Base-by-base conservation (phyloP, 192 early-diverging fungal genomes). In the Neocallimastix lanati region DNA sequence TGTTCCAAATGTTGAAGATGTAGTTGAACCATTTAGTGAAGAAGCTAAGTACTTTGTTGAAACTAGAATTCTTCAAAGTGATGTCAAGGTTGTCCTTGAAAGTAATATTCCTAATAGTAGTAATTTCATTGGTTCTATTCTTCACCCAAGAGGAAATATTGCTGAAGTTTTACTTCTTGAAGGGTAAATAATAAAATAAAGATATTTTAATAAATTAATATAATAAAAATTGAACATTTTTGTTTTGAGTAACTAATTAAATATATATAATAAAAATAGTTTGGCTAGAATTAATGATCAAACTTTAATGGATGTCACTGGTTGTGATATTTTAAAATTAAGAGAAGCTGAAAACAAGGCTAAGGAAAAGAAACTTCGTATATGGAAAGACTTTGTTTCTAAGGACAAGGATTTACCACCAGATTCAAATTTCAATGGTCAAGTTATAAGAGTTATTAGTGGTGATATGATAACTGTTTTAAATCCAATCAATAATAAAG, bases 31-130 rank as follows among this genome's bases (percentile, higher is more conserved):
- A 27, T 97, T 91, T 81, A 92, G 92, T 78, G 96, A 96, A 82
- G 94, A 98, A 83, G 94, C 96, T 15, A 94, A 93, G 83, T 95
- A 86, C 84, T 96, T 97, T 87, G 93, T 95, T 29, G 98, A 99
- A 82, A 82, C 86, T 12, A 93, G 96, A 76, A 85, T 99, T 29
- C 85, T 98, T 80, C 95, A 99, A 82, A 93, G 93, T 79, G 94
- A 95, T 79, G 92, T 99, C 77, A 90, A 91, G 77, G 90, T 98
- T 12, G 84, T 92, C 30, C 82, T 98, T 50, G 96, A 96, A 84
- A 92, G 92, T 29, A 81, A 93, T 77, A 87, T 90, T 38, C 79
- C 88, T n/a, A 88, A 86, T 77, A 83, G 84, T 78, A 91, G 91
- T 78, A 87, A 85, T 77, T 95, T 99, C 82, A 86, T 92, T 38